Evolutionary conservation across 208 protist species (phyloP).

Genomic region (Trypanosoma melophagium): DNA sequence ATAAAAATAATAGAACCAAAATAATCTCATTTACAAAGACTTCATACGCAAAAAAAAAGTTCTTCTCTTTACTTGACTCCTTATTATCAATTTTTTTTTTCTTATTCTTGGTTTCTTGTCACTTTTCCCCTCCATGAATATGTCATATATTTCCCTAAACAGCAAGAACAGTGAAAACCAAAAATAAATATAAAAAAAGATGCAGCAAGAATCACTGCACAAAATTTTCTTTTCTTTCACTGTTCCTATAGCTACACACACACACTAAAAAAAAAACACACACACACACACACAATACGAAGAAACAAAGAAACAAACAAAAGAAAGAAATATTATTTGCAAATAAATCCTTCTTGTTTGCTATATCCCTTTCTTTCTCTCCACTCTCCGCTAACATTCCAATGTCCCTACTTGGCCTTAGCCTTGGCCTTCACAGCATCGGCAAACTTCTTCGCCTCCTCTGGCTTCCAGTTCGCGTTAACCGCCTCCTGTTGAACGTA

Average conservation of each 20-base stretch:
- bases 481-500: slow-evolving; percentile 77
- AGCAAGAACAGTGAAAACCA: too few relatives aligned
- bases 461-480: slow-evolving; percentile 84
- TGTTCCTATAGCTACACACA: slow-evolving; percentile 1
- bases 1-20: too few relatives aligned
- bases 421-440: slow-evolving; percentile 75
- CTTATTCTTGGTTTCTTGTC: too few relatives aligned
- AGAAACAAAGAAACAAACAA: background rate
- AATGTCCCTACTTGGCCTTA: slow-evolving; percentile 28
- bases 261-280: too few relatives aligned
- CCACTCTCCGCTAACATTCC: background rate
- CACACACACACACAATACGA: background rate
- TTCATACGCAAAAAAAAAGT: background rate
- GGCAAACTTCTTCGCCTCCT: slow-evolving; percentile 74
- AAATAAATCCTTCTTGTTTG: background rate
- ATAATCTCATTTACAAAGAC: too few relatives aligned
- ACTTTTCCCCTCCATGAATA: too few relatives aligned
- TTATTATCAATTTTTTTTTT: too few relatives aligned
- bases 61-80: slow-evolving; percentile 4
- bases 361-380: background rate
- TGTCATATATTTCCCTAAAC: too few relatives aligned
- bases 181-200: too few relatives aligned
- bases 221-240: too few relatives aligned
- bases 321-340: background rate
- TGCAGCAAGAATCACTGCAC: too few relatives aligned